A percentile compares a stretch with the other conserved stretches of the same genome.
These are phyloP conservation scores for Coffea humblotiana DNA, from an alignment of 305 asterid species.

Conservation along the genomic window DNA sequence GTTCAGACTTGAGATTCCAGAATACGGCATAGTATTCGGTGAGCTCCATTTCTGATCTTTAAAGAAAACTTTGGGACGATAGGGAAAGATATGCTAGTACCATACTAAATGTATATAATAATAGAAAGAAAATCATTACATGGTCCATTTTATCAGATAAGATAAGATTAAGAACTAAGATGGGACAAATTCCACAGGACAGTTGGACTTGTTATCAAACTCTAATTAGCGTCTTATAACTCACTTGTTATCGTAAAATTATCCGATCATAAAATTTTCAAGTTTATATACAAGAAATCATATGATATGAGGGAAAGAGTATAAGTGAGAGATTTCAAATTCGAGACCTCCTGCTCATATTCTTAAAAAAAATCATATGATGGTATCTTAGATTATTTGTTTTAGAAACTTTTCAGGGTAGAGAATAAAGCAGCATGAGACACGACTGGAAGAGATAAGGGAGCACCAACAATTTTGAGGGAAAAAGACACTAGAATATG, in stretches of 20 bases:
- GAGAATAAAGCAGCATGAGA: background rate
- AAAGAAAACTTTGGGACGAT: background rate
- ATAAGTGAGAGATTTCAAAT: too few species aligned
- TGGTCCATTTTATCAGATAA: constrained; percentile 10
- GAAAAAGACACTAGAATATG: background rate
- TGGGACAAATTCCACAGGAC: background rate
- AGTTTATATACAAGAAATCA: too few species aligned
- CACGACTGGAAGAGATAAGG: background rate
- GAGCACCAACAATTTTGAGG: background rate
- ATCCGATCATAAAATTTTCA: background rate
- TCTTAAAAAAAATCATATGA: too few species aligned
- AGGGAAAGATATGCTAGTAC: background rate
- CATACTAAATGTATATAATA: background rate
- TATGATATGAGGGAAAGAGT: too few species aligned
- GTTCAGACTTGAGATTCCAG: background rate
- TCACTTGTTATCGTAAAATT: too few species aligned
- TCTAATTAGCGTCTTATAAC: background rate
- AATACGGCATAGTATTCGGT: background rate
- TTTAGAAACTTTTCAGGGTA: too few species aligned
- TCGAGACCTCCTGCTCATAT: too few species aligned
- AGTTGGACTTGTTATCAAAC: background rate
- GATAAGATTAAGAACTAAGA: background rate
- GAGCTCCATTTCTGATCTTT: background rate
- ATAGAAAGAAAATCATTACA: background rate
- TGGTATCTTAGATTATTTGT: background rate